Evolutionary conservation across 768 basidiomycete genomes (phyloP), one percentile per base, ranked within the genome.

Genomic region (Russula ochroleuca): DNA sequence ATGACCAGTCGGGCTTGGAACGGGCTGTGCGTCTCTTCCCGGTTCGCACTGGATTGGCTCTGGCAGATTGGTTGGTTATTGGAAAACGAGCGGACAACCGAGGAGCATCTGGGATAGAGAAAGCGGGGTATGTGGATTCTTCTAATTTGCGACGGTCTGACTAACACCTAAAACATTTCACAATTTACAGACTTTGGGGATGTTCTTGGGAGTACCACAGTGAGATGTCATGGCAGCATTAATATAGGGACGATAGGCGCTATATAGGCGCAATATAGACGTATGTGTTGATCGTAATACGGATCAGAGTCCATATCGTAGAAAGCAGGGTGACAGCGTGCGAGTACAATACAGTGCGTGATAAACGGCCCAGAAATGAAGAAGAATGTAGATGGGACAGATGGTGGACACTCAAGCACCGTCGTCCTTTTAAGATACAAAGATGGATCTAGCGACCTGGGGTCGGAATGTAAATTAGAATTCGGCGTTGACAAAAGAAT

Each of bases 341-440:
- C 76, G 87, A 84, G 80, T 90, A 91, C 88, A 90, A 86, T 90
- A 91, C 89, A 90, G 81, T 88, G 85, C 82, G 83, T 81, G 80
- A 78, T 78, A 72, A 72, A 70, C 72, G 70, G 67, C 79, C 77
- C 73, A 75, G 71, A 73, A 73, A 75, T 79, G 81, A 72, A 66
- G 67, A 68, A 52, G 33, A 69, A 57, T n/a, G 70, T 87, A 85
- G 82, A 82, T 81, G 82, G 81, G 78, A 86, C 78, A 89, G 86
- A 90, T 89, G 88, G 86, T 86, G 79, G 80, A 67, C 76, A 48
- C 40, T 50, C 41, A 35, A 58, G 41, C 61, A 58, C 49, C 61
- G 45, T 41, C 59, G 55, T 54, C 61, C 57, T 63, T 63, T 63
- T 89, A 90, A 75, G 82, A 78, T 76, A 83, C 84, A 78, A 88